These are phyloP conservation scores for Fusarium graminum DNA, from an alignment of 2,329 filamentous ascomycete genomes.

Conservation along the genomic window DNA sequence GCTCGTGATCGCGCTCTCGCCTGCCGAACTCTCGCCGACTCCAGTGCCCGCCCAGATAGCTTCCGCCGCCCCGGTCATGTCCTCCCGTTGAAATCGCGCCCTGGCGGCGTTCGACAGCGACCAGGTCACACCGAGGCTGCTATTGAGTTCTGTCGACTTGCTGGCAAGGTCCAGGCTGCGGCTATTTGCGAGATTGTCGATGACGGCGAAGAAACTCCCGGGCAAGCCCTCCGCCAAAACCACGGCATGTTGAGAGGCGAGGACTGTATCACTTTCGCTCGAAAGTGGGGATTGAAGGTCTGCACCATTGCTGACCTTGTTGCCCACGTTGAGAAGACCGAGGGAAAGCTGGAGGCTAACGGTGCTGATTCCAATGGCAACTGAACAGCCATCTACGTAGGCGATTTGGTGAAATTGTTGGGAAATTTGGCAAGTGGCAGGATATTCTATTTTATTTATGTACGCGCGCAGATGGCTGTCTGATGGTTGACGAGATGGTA, in stretches of 20 bases:
- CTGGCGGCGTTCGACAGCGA: slow-evolving; percentile 84
- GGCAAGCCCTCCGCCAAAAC: slow-evolving; percentile 72
- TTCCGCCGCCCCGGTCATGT: slow-evolving; percentile 92
- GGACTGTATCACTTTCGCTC: slow-evolving; percentile 88
- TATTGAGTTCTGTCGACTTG: slow-evolving; percentile 87
- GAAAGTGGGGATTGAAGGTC: slow-evolving; percentile 88
- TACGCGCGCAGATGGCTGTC: slow-evolving; percentile 19
- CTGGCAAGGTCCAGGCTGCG: slow-evolving; percentile 80
- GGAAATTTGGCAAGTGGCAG: slow-evolving; percentile 7
- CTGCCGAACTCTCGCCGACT: slow-evolving; percentile 81
- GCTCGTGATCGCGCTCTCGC: slow-evolving; percentile 88
- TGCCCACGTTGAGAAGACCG: slow-evolving; percentile 79
- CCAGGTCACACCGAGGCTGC: slow-evolving; percentile 94
- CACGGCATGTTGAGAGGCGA: slow-evolving; percentile 94
- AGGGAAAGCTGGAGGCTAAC: slow-evolving; percentile 69
- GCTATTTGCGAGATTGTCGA: slow-evolving; percentile 95
- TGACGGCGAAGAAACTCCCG: slow-evolving; percentile 79
- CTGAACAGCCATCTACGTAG: slow-evolving; percentile 19
- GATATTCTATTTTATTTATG: slow-evolving; percentile 11
- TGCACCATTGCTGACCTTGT: slow-evolving; percentile 96
- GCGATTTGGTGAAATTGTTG: slow-evolving; percentile 3
- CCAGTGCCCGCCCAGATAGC: slow-evolving; percentile 65
- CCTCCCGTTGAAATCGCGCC: slow-evolving; percentile 81
- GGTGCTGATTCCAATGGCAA: slow-evolving; percentile 37
- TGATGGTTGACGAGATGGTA: slow-evolving; percentile 26